A percentile compares a stretch with the other conserved stretches of the same genome.
phyloP scores from a whole-genome alignment of 2,329 filamentous ascomycete genomes.

The Aspergillus tanneri region DNA sequence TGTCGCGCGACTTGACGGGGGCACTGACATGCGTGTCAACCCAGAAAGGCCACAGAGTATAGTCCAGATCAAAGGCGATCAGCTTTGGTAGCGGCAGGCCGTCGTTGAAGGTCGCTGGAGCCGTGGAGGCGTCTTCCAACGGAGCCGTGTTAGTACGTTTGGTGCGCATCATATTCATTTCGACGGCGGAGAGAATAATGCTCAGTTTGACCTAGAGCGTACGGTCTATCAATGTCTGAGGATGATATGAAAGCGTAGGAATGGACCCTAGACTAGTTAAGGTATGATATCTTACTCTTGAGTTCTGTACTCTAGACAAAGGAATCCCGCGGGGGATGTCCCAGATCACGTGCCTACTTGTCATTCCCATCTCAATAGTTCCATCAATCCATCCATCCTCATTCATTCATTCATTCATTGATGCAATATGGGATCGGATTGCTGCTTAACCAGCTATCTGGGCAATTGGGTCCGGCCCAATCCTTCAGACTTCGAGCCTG shows the following conservation, averaged over 20 bases:
- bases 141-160: slow-evolving; percentile 37
- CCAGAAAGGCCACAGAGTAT: slow-evolving; percentile 99
- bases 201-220: background rate
- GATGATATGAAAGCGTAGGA: no score
- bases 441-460: background rate
- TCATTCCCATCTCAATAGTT: no score
- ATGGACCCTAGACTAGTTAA: no score
- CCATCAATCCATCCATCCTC: no score
- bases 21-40: slow-evolving; percentile 85
- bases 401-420: no score
- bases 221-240: background rate
- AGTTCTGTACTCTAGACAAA: no score
- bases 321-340: no score
- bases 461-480: background rate
- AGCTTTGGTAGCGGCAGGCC: slow-evolving; percentile 74
- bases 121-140: slow-evolving; percentile 37
- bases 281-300: no score
- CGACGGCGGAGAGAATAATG: background rate
- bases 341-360: no score
- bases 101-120: slow-evolving; percentile 60
- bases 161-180: slow-evolving; percentile 34
- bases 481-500: background rate
- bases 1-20: slow-evolving; percentile 65
- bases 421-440: no score
- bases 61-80: slow-evolving; percentile 93